Conservation (phyloP, 2,329 filamentous ascomycete species). For the Juglanconis oblonga region DNA sequence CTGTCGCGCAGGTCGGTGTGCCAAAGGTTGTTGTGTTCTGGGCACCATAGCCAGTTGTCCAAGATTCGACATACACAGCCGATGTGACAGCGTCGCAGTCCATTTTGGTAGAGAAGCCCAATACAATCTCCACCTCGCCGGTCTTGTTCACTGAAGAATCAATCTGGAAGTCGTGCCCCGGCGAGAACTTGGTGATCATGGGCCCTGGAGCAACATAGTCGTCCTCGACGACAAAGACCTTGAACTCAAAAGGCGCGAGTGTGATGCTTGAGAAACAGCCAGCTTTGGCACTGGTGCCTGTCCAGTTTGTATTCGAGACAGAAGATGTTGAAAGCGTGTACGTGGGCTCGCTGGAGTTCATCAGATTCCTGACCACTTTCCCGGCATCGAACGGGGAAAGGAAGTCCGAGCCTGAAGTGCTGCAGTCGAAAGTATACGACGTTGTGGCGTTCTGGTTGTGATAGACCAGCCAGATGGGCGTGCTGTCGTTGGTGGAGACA, state of each 20-base stretch:
- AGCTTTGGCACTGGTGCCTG: conserved; percentile 11
- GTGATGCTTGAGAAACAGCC: conserved; percentile 53
- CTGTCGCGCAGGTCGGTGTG: conserved; percentile 1
- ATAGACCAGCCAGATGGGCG: conserved; percentile 47
- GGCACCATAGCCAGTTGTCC: conserved; percentile 36
- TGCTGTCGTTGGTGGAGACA: conserved; percentile 43
- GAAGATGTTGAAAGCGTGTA: conserved; percentile 46
- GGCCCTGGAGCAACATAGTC: conserved; percentile 49
- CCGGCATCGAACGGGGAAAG: conserved; percentile 52
- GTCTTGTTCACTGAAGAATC: conserved; percentile 25
- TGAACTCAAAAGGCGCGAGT: conserved; percentile 54
- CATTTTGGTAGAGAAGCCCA: conserved; percentile 60
- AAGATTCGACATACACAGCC: conserved; percentile 49
- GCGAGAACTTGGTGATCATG: conserved; percentile 56
- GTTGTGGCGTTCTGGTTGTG: conserved; percentile 45
- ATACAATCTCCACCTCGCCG: conserved; percentile 38
- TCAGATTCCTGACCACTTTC: conserved; percentile 58
- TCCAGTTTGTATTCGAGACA: conserved; percentile 23
- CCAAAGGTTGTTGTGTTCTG: conserved; percentile 6
- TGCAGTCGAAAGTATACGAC: conserved; percentile 44
- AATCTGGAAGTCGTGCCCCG: conserved; percentile 60
- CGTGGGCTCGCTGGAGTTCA: conserved; percentile 34
- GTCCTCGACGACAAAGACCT: conserved; percentile 54
- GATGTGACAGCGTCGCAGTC: conserved; percentile 50
- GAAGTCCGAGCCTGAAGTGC: conserved; percentile 40